Percentiles rank a stretch among this genome's conserved stretches.
Conservation (phyloP, 1,284 basidiomycete species). For the Wallemia hederae region DNA sequence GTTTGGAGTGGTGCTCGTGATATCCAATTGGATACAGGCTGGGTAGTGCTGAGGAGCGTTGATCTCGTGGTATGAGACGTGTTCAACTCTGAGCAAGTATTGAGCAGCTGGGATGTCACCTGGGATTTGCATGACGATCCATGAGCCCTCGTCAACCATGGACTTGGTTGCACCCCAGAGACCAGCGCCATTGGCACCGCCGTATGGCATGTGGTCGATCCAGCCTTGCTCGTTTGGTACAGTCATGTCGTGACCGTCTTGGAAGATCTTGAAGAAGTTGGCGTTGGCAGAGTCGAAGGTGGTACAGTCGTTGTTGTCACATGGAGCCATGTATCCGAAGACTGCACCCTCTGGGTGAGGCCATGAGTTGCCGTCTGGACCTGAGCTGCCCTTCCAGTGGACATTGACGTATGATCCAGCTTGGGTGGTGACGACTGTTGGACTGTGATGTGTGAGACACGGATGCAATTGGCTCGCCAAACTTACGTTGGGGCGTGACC, state of each 20-base stretch:
- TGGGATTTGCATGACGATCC: not conserved
- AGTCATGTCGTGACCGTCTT: not conserved
- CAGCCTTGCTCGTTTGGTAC: not conserved
- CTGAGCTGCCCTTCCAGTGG: not conserved
- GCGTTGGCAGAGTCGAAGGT: not conserved
- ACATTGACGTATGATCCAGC: not conserved
- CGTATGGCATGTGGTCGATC: not conserved
- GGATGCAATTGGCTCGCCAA: too few relatives aligned
- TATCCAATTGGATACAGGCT: not conserved
- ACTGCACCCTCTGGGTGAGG: not conserved
- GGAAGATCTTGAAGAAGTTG: not conserved
- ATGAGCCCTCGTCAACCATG: not conserved
- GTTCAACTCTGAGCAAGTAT: not conserved
- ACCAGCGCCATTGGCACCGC: not conserved
- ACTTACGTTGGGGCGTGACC: not conserved
- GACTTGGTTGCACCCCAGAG: not conserved
- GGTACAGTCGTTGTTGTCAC: slow-evolving; percentile 1
- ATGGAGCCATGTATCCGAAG: not conserved
- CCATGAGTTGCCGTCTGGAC: not conserved
- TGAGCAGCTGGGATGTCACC: not conserved
- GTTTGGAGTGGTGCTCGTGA: not conserved
- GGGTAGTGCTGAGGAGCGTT: not conserved
- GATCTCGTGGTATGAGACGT: not conserved
- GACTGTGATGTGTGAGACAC: not conserved
- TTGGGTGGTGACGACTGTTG: not conserved